phyloP scores from a whole-genome alignment of 2,329 filamentous ascomycete species.

The Pseudogymnoascus sp. region DNA sequence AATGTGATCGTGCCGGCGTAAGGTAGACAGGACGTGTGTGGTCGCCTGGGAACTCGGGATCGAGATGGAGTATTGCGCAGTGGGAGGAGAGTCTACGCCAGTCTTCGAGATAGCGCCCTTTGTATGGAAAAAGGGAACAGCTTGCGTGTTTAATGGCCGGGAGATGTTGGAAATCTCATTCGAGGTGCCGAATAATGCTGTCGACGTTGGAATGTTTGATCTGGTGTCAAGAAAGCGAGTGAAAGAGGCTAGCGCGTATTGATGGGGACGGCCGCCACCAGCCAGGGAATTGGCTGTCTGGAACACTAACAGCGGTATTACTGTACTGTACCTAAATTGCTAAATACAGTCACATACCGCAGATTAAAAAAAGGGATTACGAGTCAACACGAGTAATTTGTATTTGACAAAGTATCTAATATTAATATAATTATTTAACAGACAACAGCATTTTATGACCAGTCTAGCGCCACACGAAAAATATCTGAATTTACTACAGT shows the following conservation, averaged over 20 bases:
- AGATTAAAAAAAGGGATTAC: not conserved
- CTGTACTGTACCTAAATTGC: not conserved
- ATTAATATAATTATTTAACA: not conserved
- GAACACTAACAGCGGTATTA: constrained; percentile 2
- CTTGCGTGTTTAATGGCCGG: not conserved
- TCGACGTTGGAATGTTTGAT: constrained; percentile 8
- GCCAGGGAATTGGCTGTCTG: constrained; percentile 1
- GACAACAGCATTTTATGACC: not conserved
- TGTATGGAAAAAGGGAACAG: not conserved
- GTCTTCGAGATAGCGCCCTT: constrained; percentile 5
- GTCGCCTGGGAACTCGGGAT: constrained; percentile 5
- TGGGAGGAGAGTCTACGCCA: constrained; percentile 1
- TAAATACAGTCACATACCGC: not conserved
- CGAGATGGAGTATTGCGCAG: not conserved
- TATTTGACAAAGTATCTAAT: not conserved
- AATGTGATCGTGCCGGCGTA: constrained; percentile 1
- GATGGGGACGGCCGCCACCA: not conserved
- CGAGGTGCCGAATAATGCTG: not conserved
- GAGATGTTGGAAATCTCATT: constrained; percentile 1
- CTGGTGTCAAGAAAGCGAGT: constrained; percentile 7
- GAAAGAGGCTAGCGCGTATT: constrained; percentile 8
- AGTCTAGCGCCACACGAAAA: not conserved
- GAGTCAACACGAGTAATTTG: not conserved
- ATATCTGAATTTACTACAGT: not conserved
- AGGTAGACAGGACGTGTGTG: constrained; percentile 4